Evolutionary conservation across 306 rosid species (phyloP), one percentile per base, ranked within the genome.

Genomic region (Vicia sativa): DNA sequence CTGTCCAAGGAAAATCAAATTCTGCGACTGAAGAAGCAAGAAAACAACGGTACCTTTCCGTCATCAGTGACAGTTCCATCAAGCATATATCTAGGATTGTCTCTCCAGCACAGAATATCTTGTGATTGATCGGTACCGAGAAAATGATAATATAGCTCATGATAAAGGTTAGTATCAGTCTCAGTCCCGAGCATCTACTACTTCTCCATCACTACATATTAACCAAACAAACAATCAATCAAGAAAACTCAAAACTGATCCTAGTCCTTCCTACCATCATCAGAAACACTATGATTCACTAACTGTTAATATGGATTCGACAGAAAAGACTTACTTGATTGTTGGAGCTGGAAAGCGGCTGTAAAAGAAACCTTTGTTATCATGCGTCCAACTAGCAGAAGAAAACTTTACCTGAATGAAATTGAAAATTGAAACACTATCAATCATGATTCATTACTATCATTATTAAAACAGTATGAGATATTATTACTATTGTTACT

Each of bases 381-480:
- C 97, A 70, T 77, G 86, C 2, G 99, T 90, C 99, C 99, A 93
- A 76, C 84, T 79, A 68, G 88, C 84, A 34, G 80, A 68, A 19
- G 91, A 87, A 86, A 93, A 90, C 67, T 93, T 93, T 6, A 88
- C 96, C 97, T 93, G 91, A 37, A 60, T n/a, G n/a, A n/a, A n/a
- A n/a, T n/a, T 16, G 46, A 16, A 58, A 50, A 10, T 3, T 2
- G 16, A 54, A 54, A 25, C 37, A 12, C 37, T 16, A 9, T 3
- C 1, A 49, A 48, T 45, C 2, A 11, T 13, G 48, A 12, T 41
- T 11, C 45, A 48, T 10, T 19, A 19, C 1, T 18, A 8, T 49
- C 2, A 50, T 18, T 7, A 19, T 19, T 9, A 9, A 49, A 49
- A 18, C 4, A 52, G 58, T 50, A 19, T 31, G 43, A 29, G 42